Conservation (phyloP, 2,329 filamentous ascomycete species). For the Cladobotryum mycophilum region DNA sequence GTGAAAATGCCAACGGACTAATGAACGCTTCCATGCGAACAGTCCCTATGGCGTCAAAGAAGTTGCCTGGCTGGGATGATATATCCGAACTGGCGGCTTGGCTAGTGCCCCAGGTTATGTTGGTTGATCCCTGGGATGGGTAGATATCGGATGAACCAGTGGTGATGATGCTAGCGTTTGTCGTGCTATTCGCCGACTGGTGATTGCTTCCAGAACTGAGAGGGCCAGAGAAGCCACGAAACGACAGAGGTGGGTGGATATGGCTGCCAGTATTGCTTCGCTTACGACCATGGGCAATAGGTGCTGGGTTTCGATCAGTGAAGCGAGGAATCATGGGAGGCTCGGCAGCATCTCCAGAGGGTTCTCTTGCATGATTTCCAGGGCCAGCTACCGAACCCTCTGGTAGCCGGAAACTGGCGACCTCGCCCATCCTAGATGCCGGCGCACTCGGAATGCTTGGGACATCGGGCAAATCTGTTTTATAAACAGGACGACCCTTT, state of each 20-base stretch:
- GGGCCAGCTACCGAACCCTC: constrained; percentile 35
- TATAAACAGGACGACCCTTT: constrained; percentile 58
- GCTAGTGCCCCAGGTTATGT: constrained; percentile 40
- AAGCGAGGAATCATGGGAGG: constrained; percentile 68
- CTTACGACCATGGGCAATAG: constrained; percentile 64
- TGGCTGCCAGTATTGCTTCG: constrained; percentile 83
- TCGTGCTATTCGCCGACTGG: constrained; percentile 49
- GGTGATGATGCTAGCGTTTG: constrained; percentile 51
- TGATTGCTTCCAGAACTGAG: constrained; percentile 37
- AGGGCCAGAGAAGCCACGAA: constrained; percentile 70
- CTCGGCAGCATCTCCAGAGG: constrained; percentile 57
- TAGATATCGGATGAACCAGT: constrained; percentile 56
- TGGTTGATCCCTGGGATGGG: constrained; percentile 45
- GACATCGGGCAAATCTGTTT: constrained; percentile 36
- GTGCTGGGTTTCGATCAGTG: constrained; percentile 47
- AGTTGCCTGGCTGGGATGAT: constrained; percentile 50
- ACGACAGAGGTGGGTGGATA: constrained; percentile 61
- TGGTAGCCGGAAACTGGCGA: constrained; percentile 30
- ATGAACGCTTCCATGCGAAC: constrained; percentile 98
- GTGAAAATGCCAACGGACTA: constrained; percentile 48
- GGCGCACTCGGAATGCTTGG: constrained; percentile 33
- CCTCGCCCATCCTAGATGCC: constrained; percentile 31
- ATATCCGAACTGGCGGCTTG: constrained; percentile 45
- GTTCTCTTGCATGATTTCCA: constrained; percentile 37
- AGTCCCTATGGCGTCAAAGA: constrained; percentile 85